Conservation (phyloP, 2,329 filamentous ascomycete genomes). For the Achaetomium macrosporum region DNA sequence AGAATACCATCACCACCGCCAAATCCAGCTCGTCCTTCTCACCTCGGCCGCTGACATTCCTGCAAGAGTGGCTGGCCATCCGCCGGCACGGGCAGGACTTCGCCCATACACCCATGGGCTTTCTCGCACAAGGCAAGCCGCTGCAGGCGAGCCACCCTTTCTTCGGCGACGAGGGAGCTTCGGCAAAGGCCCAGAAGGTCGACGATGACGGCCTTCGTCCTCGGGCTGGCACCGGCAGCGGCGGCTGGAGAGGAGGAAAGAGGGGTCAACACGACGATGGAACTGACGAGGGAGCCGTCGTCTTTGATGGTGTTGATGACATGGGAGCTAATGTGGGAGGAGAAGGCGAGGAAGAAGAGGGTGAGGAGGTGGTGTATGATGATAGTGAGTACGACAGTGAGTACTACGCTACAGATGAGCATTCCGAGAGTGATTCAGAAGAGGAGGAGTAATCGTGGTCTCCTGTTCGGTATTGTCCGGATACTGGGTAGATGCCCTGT, state of each 20-base stretch:
- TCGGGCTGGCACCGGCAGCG: too few species aligned
- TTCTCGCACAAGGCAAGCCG: conserved; percentile 46
- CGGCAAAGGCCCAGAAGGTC: too few species aligned
- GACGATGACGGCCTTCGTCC: too few species aligned
- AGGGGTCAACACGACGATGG: neutral
- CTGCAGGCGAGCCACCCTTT: conserved; percentile 46
- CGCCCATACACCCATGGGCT: conserved; percentile 54
- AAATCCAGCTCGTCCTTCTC: conserved; percentile 18
- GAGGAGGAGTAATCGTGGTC: too few species aligned
- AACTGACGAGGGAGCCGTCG: conserved; percentile 4
- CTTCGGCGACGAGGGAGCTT: conserved; percentile 32
- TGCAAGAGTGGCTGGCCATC: conserved; percentile 52
- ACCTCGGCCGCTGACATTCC: conserved; percentile 37
- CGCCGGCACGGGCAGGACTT: conserved; percentile 52
- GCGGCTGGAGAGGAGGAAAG: too few species aligned
- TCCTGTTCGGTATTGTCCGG: too few species aligned
- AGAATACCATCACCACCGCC: neutral
- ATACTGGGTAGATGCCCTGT: too few species aligned
- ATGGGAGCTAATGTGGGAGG: conserved; percentile 16
- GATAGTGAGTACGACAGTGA: neutral
- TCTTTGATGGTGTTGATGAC: conserved; percentile 16
- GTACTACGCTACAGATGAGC: too few species aligned
- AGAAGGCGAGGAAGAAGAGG: conserved; percentile 2
- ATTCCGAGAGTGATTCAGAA: too few species aligned
- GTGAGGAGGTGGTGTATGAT: conserved; percentile 10